Base-by-base conservation (phyloP, 208 protist species). In the Leishmania turanica region DNA sequence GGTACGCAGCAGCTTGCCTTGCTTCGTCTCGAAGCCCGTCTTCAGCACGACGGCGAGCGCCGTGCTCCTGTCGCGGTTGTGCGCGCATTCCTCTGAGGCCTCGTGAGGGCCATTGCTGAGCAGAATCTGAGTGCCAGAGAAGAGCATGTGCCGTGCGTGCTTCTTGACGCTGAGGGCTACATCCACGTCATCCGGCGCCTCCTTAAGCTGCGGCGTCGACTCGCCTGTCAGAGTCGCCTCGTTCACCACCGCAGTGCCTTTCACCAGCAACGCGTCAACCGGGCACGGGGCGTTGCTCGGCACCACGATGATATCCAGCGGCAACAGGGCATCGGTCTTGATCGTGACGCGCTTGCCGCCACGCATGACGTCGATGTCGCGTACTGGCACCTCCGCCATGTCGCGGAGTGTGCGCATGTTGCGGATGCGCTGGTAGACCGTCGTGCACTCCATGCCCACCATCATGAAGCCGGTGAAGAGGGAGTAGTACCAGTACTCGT, bases 211-310 rank as follows among this genome's bases (percentile, higher is more conserved):
- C 51, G 99, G 99, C n/a, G 98, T 99, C 5, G 98, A 99, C 90
- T 99, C 99, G 64, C 99, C 99, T 17, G 99, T 99, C n/a, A 99
- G 90, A 77, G 99, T 98, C 15, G 99, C 93, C 87, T 99, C 99
- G 89, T 99, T 99, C 3, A 99, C 97, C 9, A 99, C 96, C 49
- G 90, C 95, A n/a, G 92, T 96, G 75, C 99, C 99, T 62, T 84
- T 85, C 9, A 99, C 85, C 4, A 99, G 79, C 8, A 99, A 37
- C 37, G 98, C 90, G 84, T 99, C 99, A 53, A 98, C 98, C 15
- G 98, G 99, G 65, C 97, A 94, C 31, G 89, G 84, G 34, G 78
- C 77, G 77, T 94, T 97, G 76, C 81, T 96, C 27, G 92, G 89
- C 37, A 99, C 90, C 56, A 97, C 91, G 0, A 99, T 88, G 51